Base-by-base conservation (phyloP, 495 filamentous ascomycete species). In the Podospora australis region DNA sequence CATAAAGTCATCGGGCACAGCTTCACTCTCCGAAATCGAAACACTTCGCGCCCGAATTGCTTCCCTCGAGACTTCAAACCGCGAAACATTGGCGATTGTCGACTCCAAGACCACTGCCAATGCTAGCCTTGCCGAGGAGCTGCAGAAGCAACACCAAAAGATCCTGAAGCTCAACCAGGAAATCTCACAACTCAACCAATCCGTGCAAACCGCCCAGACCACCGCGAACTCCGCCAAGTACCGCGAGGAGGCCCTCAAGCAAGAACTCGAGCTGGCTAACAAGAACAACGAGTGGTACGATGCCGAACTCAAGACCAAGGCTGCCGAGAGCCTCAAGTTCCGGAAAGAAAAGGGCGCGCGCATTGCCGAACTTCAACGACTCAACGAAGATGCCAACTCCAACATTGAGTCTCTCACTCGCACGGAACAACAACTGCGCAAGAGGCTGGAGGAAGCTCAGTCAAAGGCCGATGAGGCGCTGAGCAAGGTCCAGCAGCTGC, bases 261-360 rank as follows among this genome's bases (percentile, higher is more conserved):
- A 95, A 58, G 90, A 97, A 64, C 69, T 96, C 44, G 88, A 94
- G 20, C 71, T 88, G 19, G 79, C 89, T 11, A 88, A 88, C 60
- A 83, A 80, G 52, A 94, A 85, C 68, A 90, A 88, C 52, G 94
- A 97, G 49, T 97, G 88, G 85, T 82, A 89, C 39, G 88, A 94
- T 50, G 78, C 73, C 19, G 94, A 97, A 64, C 72, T 97, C 19
- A 90, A 94, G 69, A 90, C 87, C 0, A 95, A 95, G 65, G 80
- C 71, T 36, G 78, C 79, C 25, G 94, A 97, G 56, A 79, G 87
- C 38, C 77, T 88, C 49, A 96, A 90, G 54, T 94, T 86, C 71
- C 81, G 94, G 47, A 97, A 96, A 57, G 92, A 99, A 62, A 97
- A 96, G 74, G 82, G 82, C 55, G 79, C 87, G 0, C 82, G 86